Conservation (phyloP, 1,139 yeast genomes). For the Debaryomyces sp. region DNA sequence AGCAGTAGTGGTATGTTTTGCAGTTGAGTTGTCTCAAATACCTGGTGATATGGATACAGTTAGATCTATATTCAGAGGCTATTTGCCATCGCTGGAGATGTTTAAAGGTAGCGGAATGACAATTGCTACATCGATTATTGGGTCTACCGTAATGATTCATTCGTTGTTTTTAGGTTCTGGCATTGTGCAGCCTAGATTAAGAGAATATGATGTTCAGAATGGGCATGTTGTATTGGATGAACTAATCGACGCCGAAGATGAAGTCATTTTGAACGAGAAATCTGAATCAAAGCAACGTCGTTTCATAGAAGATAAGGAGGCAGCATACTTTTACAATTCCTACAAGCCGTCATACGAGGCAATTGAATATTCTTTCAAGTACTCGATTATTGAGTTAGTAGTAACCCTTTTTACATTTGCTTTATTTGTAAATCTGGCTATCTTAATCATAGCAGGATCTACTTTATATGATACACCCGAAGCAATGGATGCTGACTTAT, state of each 20-base stretch:
- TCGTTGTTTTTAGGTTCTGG: slow-evolving; percentile 76
- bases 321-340: slow-evolving; percentile 34
- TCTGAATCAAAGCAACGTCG: slow-evolving; percentile 12
- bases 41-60: slow-evolving; percentile 42
- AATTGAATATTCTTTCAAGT: slow-evolving; percentile 65
- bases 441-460: slow-evolving; percentile 74
- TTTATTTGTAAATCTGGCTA: slow-evolving; percentile 76
- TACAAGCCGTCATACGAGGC: slow-evolving; percentile 70
- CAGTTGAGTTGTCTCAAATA: slow-evolving; percentile 63
- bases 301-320: slow-evolving; percentile 27
- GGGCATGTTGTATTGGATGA: slow-evolving; percentile 38
- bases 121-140: slow-evolving; percentile 75
- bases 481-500: slow-evolving; percentile 74
- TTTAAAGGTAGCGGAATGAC: slow-evolving; percentile 67
- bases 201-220: slow-evolving; percentile 58
- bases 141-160: slow-evolving; percentile 87
- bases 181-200: slow-evolving; percentile 69
- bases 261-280: slow-evolving; percentile 15
- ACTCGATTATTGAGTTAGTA: slow-evolving; percentile 65
- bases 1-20: slow-evolving; percentile 72
- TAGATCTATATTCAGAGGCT: slow-evolving; percentile 66
- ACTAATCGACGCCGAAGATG: slow-evolving; percentile 13
- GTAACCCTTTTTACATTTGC: slow-evolving; percentile 76
- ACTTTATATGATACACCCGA: slow-evolving; percentile 67
- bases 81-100: slow-evolving; percentile 65